phyloP scores from a whole-genome alignment of 2,329 filamentous ascomycete genomes.

The Talaromyces verruculosus region DNA sequence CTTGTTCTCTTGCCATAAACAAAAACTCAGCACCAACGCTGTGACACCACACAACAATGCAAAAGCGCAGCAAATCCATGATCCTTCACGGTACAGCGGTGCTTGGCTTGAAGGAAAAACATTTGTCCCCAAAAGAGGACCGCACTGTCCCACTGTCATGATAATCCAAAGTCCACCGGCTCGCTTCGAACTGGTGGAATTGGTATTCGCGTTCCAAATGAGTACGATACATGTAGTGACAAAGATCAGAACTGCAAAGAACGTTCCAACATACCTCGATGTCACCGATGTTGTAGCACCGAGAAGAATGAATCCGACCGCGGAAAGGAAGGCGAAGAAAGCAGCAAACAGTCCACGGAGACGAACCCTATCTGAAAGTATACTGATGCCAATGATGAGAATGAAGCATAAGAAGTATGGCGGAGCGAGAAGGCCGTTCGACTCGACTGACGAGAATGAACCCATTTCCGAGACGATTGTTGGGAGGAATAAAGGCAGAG shows the following conservation, averaged over 20 bases:
- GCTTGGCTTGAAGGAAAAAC: constrained; percentile 36
- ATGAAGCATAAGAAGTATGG: constrained; percentile 46
- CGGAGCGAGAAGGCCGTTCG: constrained; percentile 42
- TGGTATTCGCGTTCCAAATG: constrained; percentile 41
- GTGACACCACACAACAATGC: constrained; percentile 21
- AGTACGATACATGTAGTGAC: constrained; percentile 38
- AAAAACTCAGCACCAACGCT: constrained; percentile 1
- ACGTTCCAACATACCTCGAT: constrained; percentile 40
- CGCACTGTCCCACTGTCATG: constrained; percentile 40
- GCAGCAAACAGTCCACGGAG: constrained; percentile 44
- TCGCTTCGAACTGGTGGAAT: constrained; percentile 39
- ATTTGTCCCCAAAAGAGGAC: constrained; percentile 35
- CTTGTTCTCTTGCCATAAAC: constrained; percentile 14
- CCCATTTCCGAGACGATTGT: constrained; percentile 39
- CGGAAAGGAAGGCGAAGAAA: constrained; percentile 36
- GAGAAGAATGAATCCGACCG: constrained; percentile 44
- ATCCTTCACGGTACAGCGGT: constrained; percentile 38
- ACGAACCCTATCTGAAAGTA: constrained; percentile 39
- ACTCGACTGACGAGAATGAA: constrained; percentile 35
- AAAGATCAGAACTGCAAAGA: constrained; percentile 43
- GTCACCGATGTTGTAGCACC: constrained; percentile 36
- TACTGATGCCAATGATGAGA: constrained; percentile 38
- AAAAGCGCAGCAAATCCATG: constrained; percentile 38
- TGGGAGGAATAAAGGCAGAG: constrained; percentile 35
- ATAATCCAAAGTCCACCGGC: constrained; percentile 41